Conservation (phyloP, 768 basidiomycete genomes). For the Kwoniella dejecticola region DNA sequence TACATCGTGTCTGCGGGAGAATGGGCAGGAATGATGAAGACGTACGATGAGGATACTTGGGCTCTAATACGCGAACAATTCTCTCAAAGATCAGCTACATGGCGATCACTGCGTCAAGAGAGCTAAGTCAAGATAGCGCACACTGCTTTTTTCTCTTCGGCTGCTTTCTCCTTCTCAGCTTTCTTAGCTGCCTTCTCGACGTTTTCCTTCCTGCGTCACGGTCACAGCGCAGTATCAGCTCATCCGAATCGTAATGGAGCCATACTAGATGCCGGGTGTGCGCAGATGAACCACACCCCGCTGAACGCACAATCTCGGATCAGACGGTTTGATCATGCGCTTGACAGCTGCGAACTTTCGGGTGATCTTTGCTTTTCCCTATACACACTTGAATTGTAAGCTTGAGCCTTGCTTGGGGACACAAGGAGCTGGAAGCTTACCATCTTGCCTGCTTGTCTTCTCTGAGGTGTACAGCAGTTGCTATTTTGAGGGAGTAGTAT, state of each 20-base stretch:
- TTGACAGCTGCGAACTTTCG: conserved; percentile 94
- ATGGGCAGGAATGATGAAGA: background rate
- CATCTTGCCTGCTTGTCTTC: conserved; percentile 1
- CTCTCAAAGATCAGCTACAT: no score
- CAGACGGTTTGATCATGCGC: conserved; percentile 88
- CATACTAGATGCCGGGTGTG: no score
- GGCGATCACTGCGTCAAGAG: no score
- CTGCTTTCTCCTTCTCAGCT: conserved; percentile 54
- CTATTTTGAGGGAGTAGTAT: background rate
- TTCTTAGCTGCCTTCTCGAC: conserved; percentile 79
- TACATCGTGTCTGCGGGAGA: no score
- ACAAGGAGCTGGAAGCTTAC: conserved; percentile 3
- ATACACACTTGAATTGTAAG: background rate
- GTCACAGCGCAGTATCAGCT: background rate
- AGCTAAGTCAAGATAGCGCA: conserved; percentile 61
- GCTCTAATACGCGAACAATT: no score
- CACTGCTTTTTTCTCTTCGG: conserved; percentile 60
- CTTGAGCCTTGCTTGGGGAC: no score
- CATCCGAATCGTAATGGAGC: background rate
- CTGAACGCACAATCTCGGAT: conserved; percentile 88
- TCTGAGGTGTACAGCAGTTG: background rate
- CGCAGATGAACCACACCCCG: no score
- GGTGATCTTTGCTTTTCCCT: conserved; percentile 92
- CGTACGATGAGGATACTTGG: conserved; percentile 49
- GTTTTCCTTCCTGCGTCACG: conserved; percentile 76